Evolutionary conservation across 1,284 basidiomycete species (phyloP).

Genomic region (Ustilago nuda): DNA sequence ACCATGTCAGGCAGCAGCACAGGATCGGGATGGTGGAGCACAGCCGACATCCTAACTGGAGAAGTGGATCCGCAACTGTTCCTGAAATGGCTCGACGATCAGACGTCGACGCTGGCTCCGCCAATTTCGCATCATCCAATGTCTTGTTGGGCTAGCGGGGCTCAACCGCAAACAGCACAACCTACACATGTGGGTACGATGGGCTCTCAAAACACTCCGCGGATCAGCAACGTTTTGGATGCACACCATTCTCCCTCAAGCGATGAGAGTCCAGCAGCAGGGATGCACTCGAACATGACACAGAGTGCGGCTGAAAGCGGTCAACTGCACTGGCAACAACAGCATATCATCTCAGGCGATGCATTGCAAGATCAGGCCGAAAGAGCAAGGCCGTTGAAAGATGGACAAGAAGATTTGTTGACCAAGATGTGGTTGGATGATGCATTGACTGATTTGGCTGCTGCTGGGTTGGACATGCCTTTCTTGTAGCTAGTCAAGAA

Average conservation of each 20-base stretch:
- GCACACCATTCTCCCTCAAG: slow-evolving; percentile 21
- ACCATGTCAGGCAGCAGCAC: slow-evolving; percentile 17
- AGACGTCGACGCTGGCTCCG: slow-evolving; percentile 41
- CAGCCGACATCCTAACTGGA: slow-evolving; percentile 43
- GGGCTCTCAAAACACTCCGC: slow-evolving; percentile 11
- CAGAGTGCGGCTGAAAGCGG: not conserved
- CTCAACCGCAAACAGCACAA: slow-evolving; percentile 2
- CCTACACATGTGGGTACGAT: not conserved
- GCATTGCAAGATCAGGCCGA: not conserved
- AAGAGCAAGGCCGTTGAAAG: slow-evolving; percentile 5
- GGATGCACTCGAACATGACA: slow-evolving; percentile 6
- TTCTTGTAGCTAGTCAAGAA: slow-evolving; percentile 20
- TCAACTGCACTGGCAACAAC: not conserved
- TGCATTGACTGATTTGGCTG: slow-evolving; percentile 44
- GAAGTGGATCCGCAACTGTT: slow-evolving; percentile 53
- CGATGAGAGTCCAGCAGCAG: slow-evolving; percentile 24
- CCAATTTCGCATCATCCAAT: slow-evolving; percentile 43
- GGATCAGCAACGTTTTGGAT: slow-evolving; percentile 16
- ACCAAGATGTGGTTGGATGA: slow-evolving; percentile 53
- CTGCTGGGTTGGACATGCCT: slow-evolving; percentile 50
- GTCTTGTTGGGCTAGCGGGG: slow-evolving; percentile 38
- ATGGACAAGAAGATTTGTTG: slow-evolving; percentile 40
- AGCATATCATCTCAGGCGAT: slow-evolving; percentile 8
- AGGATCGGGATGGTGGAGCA: slow-evolving; percentile 51
- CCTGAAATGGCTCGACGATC: slow-evolving; percentile 51